Evolutionary conservation across 257 asterid species (phyloP).

Genomic region (Perilla frutescens): DNA sequence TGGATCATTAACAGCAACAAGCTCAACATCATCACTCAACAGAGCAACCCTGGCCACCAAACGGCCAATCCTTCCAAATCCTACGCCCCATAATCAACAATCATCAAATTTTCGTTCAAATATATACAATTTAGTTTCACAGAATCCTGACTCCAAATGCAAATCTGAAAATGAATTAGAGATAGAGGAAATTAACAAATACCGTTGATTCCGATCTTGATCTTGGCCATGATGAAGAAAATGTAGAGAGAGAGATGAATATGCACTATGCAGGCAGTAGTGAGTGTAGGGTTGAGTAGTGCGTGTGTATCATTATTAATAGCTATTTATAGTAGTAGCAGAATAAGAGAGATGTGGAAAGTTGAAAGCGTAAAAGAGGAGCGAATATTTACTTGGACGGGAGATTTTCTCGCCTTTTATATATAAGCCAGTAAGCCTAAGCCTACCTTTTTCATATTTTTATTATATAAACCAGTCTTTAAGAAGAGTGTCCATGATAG

Average conservation of each 20-base stretch:
- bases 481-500: too few species aligned
- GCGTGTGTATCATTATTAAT: too few species aligned
- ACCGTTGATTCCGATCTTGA: slow-evolving; percentile 93
- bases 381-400: slow-evolving; percentile 23
- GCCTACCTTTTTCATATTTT: not conserved
- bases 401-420: not conserved
- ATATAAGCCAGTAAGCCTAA: not conserved
- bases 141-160: too few species aligned
- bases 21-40: slow-evolving; percentile 80
- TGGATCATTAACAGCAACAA: slow-evolving; percentile 89
- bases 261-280: too few species aligned
- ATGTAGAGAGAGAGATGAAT: too few species aligned
- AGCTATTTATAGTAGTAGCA: not conserved
- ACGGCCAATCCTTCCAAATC: slow-evolving; percentile 92
- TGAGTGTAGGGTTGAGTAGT: too few species aligned
- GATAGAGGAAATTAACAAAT: not conserved
- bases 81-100: slow-evolving; percentile 34
- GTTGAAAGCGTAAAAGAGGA: not conserved
- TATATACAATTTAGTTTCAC: too few species aligned
- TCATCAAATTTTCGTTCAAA: too few species aligned
- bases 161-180: not conserved
- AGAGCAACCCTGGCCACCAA: slow-evolving; percentile 87
- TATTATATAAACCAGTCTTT: too few species aligned
- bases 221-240: slow-evolving; percentile 54
- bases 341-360: not conserved